These are phyloP conservation scores for Talaromyces marneffei DNA, from an alignment of 2,329 filamentous ascomycete species.

Conservation along the genomic window DNA sequence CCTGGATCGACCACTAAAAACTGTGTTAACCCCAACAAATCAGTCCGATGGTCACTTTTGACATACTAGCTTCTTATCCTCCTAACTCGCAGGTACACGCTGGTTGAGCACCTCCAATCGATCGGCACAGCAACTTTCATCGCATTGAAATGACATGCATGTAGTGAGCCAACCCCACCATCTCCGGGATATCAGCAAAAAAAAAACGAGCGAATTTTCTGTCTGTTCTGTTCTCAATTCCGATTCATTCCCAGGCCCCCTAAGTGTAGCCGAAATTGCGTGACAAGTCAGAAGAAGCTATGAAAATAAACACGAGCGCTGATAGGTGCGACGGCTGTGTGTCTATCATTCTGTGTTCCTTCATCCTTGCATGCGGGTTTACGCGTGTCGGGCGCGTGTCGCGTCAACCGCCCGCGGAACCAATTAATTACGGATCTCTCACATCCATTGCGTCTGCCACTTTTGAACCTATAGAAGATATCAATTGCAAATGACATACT, in stretches of 20 bases:
- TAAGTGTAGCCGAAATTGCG: background rate
- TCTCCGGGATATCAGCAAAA: constrained; percentile 1
- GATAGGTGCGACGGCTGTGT: constrained; percentile 14
- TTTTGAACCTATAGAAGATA: background rate
- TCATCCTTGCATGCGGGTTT: background rate
- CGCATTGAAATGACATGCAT: constrained; percentile 7
- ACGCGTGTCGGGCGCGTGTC: constrained; percentile 20
- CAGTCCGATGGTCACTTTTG: background rate
- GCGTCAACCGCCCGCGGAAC: constrained; percentile 15
- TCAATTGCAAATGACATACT: background rate
- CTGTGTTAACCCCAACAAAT: background rate
- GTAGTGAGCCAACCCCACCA: constrained; percentile 7
- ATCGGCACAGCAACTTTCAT: constrained; percentile 6
- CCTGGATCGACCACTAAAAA: constrained; percentile 36
- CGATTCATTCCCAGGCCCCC: background rate
- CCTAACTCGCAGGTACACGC: background rate
- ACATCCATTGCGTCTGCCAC: background rate
- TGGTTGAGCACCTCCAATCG: background rate
- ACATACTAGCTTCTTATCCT: constrained; percentile 8
- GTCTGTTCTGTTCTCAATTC: background rate
- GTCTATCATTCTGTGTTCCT: constrained; percentile 18
- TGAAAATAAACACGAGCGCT: constrained; percentile 21
- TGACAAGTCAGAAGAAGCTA: background rate
- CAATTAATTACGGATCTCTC: background rate
- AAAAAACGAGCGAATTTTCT: background rate